Percentiles rank a stretch among this genome's conserved stretches.
Conservation (phyloP, 164 flowering plant species). For the Sextonia rubra region DNA sequence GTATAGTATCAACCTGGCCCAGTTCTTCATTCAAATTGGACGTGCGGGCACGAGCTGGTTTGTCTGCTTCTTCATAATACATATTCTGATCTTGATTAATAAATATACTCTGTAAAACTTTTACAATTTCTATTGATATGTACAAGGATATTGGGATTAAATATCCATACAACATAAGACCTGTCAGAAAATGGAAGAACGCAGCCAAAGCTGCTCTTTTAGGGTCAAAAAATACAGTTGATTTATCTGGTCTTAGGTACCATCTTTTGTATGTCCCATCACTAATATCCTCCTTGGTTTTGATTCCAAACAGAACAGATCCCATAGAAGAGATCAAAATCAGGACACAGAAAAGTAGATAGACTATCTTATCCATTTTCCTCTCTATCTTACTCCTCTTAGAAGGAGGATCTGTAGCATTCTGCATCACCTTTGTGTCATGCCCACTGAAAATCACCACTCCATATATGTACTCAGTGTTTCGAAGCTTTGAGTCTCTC, state of each 20-base stretch:
- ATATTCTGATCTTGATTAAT: slow-evolving; percentile 73
- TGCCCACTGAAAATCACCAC: slow-evolving; percentile 83
- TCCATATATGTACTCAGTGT: slow-evolving; percentile 71
- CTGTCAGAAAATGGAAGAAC: slow-evolving; percentile 74
- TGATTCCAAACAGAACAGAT: slow-evolving; percentile 60
- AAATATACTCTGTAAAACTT: slow-evolving; percentile 78
- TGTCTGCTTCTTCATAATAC: slow-evolving; percentile 72
- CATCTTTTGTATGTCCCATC: slow-evolving; percentile 50
- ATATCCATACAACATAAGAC: slow-evolving; percentile 80
- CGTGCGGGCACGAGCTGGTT: slow-evolving; percentile 76
- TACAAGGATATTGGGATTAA: slow-evolving; percentile 86
- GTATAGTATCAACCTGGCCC: slow-evolving; percentile 75
- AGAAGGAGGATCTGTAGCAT: slow-evolving; percentile 82
- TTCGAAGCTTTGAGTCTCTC: slow-evolving; percentile 83
- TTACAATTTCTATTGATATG: slow-evolving; percentile 86
- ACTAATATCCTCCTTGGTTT: slow-evolving; percentile 46
- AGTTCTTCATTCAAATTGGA: slow-evolving; percentile 92
- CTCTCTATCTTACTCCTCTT: slow-evolving; percentile 81
- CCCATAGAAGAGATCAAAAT: slow-evolving; percentile 55
- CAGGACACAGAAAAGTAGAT: slow-evolving; percentile 61
- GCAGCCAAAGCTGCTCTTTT: slow-evolving; percentile 55
- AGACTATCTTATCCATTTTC: slow-evolving; percentile 77
- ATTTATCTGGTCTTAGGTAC: slow-evolving; percentile 76
- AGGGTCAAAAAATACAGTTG: slow-evolving; percentile 59
- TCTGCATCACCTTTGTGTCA: slow-evolving; percentile 90